A percentile compares a stretch with the other conserved stretches of the same genome.
phyloP scores from a whole-genome alignment of 768 basidiomycete species.

The Mycena belliarum region DNA sequence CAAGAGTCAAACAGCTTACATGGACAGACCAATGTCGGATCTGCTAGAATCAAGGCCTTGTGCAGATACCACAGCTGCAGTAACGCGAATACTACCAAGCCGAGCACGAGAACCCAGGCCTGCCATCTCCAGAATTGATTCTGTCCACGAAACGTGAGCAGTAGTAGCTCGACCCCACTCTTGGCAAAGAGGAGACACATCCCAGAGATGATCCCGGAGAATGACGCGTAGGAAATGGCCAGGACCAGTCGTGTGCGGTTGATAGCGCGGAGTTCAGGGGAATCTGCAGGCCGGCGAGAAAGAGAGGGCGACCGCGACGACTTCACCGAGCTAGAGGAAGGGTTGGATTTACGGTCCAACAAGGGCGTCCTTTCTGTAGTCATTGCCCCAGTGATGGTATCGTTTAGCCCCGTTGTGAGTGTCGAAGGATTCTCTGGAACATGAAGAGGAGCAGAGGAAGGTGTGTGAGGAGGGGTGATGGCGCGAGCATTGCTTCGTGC shows the following conservation, averaged over 20 bases:
- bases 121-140: constrained; percentile 88
- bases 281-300: constrained; percentile 11
- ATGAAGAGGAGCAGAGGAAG: constrained; percentile 38
- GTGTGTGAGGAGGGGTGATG: constrained; percentile 30
- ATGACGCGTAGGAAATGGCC: constrained; percentile 84
- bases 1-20: constrained; percentile 45
- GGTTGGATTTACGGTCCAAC: constrained; percentile 41
- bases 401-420: constrained; percentile 37
- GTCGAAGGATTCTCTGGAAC: constrained; percentile 37
- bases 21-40: constrained; percentile 86
- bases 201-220: constrained; percentile 86
- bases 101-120: constrained; percentile 77
- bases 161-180: constrained; percentile 85
- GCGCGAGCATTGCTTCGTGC: constrained; percentile 22
- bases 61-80: constrained; percentile 86
- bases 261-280: constrained; percentile 29
- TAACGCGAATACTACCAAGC: constrained; percentile 72
- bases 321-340: constrained; percentile 31
- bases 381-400: constrained; percentile 33
- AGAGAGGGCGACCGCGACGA: constrained; percentile 21
- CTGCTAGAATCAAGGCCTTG: constrained; percentile 75
- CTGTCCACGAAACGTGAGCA: constrained; percentile 71
- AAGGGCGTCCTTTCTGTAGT: constrained; percentile 62
- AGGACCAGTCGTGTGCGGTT: constrained; percentile 60
- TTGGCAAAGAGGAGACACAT: constrained; percentile 95